These are phyloP conservation scores for Lasiosphaeria ovina DNA, from an alignment of 495 filamentous ascomycete species.

Conservation along the genomic window DNA sequence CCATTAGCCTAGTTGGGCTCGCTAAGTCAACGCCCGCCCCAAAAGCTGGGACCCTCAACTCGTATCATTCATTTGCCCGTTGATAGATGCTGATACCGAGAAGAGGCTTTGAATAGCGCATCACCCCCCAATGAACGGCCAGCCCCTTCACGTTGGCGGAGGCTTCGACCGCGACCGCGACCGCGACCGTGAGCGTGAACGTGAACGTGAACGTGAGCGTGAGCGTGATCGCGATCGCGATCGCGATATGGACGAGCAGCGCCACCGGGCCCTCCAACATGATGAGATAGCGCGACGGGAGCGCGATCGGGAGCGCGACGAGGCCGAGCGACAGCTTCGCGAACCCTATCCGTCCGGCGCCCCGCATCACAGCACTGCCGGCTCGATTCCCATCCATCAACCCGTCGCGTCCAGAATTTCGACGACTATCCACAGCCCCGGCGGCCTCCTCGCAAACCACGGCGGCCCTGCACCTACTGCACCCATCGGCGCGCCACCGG, in stretches of 20 bases:
- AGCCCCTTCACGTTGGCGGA: conserved; percentile 36
- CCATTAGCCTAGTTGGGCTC: neutral
- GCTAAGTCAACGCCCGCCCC: neutral
- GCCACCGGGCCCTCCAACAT: conserved; percentile 36
- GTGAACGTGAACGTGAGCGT: conserved; percentile 18
- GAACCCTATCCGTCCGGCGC: conserved; percentile 57
- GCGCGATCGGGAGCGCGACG: conserved; percentile 54
- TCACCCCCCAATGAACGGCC: conserved; percentile 40
- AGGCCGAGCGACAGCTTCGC: conserved; percentile 64
- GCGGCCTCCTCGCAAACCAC: conserved; percentile 77
- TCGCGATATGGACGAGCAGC: conserved; percentile 39
- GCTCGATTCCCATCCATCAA: conserved; percentile 83
- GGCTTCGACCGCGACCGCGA: conserved; percentile 40
- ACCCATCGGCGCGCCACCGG: conserved; percentile 62
- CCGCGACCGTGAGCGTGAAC: conserved; percentile 35
- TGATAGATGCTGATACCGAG: conserved; percentile 15
- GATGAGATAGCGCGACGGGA: conserved; percentile 35
- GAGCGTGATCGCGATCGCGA: conserved; percentile 17
- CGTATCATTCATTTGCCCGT: conserved; percentile 1
- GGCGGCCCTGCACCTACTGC: conserved; percentile 57
- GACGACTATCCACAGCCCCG: conserved; percentile 80
- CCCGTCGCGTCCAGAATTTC: conserved; percentile 80
- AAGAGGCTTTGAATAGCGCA: conserved; percentile 27
- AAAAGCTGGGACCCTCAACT: neutral
- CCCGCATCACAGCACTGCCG: conserved; percentile 79